Evolutionary conservation across 768 basidiomycete species (phyloP).

Genomic region (Coprinopsis cinerea): DNA sequence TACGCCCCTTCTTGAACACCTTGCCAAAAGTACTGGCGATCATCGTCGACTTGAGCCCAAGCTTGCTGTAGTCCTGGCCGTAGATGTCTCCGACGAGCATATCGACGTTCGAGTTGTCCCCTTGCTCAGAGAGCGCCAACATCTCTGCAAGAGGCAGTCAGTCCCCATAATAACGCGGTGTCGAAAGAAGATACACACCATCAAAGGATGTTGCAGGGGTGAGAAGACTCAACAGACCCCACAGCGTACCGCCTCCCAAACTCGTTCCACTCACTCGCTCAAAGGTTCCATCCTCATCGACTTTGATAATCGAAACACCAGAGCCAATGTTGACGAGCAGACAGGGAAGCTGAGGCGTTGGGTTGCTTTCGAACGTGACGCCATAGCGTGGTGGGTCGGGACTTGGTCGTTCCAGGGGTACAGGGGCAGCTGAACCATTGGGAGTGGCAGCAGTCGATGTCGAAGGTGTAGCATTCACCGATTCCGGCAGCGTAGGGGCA

Average conservation of each 20-base stretch:
- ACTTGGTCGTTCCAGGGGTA: slow-evolving; percentile 70
- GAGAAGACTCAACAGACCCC: slow-evolving; percentile 90
- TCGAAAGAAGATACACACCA: slow-evolving; percentile 49
- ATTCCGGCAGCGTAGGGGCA: slow-evolving; percentile 14
- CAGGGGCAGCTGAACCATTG: slow-evolving; percentile 7
- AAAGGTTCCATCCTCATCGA: slow-evolving; percentile 91
- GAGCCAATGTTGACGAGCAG: slow-evolving; percentile 97
- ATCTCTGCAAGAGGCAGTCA: slow-evolving; percentile 59
- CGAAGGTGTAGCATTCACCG: slow-evolving; percentile 17
- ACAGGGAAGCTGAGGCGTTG: slow-evolving; percentile 88
- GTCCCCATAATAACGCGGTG: background rate
- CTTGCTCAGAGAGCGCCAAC: slow-evolving; percentile 88
- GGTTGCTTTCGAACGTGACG: slow-evolving; percentile 81
- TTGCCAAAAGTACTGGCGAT: slow-evolving; percentile 99
- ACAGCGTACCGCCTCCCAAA: slow-evolving; percentile 93
- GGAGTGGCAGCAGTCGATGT: slow-evolving; percentile 13
- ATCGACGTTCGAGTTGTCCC: slow-evolving; percentile 91
- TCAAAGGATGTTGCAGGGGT: slow-evolving; percentile 96
- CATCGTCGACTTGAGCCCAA: slow-evolving; percentile 95
- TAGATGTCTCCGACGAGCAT: slow-evolving; percentile 99
- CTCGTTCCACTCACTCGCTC: slow-evolving; percentile 98
- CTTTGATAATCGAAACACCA: slow-evolving; percentile 95
- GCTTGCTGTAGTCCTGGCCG: slow-evolving; percentile 91
- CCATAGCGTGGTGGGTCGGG: slow-evolving; percentile 87
- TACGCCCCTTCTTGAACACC: slow-evolving; percentile 86